These are phyloP conservation scores for Lodderomyces parapsilosis DNA, from an alignment of 1,139 yeast species.

Conservation along the genomic window DNA sequence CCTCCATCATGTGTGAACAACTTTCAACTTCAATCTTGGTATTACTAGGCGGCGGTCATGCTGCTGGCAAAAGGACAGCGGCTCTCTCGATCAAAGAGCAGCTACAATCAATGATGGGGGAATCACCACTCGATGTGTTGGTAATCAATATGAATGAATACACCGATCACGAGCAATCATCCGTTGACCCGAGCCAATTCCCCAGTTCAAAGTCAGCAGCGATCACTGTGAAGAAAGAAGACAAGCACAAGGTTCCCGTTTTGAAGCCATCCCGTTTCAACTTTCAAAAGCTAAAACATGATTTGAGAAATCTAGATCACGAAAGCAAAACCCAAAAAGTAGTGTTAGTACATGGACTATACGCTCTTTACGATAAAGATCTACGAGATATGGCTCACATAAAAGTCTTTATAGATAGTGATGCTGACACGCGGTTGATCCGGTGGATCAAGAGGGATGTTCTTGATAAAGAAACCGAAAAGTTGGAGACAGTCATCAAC, in stretches of 20 bases:
- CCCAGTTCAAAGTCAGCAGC: constrained; percentile 29
- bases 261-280: constrained; percentile 43
- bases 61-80: constrained; percentile 58
- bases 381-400: constrained; percentile 61
- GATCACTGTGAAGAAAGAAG: constrained; percentile 24
- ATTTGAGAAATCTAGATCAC: constrained; percentile 12
- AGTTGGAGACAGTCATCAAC: constrained; percentile 52
- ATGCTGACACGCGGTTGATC: constrained; percentile 78
- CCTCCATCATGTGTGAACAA: constrained; percentile 6
- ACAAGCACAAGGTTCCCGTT: constrained; percentile 19
- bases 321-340: constrained; percentile 29
- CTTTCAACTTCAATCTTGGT: constrained; percentile 34
- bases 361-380: constrained; percentile 67
- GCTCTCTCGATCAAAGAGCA: constrained; percentile 31
- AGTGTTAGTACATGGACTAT: constrained; percentile 71
- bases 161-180: constrained; percentile 12
- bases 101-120: constrained; percentile 19
- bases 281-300: constrained; percentile 24
- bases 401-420: constrained; percentile 80
- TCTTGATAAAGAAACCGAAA: constrained; percentile 19
- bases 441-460: constrained; percentile 64
- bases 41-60: constrained; percentile 75
- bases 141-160: constrained; percentile 40
- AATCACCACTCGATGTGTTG: constrained; percentile 25
- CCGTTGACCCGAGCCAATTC: constrained; percentile 17